phyloP scores from a whole-genome alignment of 2,329 filamentous ascomycete genomes.

The Fusarium sp. region DNA sequence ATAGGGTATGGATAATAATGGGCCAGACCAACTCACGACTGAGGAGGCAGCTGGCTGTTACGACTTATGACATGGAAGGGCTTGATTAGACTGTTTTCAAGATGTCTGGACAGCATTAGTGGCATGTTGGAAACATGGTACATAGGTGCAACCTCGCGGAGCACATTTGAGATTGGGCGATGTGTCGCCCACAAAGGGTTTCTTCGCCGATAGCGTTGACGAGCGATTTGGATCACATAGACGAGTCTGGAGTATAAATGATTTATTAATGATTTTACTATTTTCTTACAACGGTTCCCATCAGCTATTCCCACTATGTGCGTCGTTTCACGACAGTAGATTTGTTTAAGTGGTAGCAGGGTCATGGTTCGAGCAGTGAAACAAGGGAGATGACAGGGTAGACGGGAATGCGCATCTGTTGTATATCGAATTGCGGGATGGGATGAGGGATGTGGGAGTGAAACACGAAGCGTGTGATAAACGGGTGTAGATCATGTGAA shows the following conservation, averaged over 20 bases:
- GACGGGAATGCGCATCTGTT: slow-evolving; percentile 19
- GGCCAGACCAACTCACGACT: slow-evolving; percentile 5
- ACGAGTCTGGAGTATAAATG: slow-evolving; percentile 34
- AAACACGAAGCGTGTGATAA: slow-evolving; percentile 29
- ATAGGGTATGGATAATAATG: slow-evolving; percentile 20
- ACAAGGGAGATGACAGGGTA: slow-evolving; percentile 31
- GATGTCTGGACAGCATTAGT: slow-evolving; percentile 28
- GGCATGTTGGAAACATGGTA: slow-evolving; percentile 42
- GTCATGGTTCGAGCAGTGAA: slow-evolving; percentile 28
- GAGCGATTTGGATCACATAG: slow-evolving; percentile 42
- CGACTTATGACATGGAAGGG: slow-evolving; percentile 44
- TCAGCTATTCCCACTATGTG: not conserved
- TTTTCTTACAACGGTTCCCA: not conserved
- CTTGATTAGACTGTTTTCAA: slow-evolving; percentile 38
- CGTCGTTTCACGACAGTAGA: slow-evolving; percentile 3
- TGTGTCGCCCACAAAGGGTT: slow-evolving; percentile 12
- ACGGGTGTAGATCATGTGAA: slow-evolving; percentile 29
- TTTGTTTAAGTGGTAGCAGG: slow-evolving; percentile 23
- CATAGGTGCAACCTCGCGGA: slow-evolving; percentile 42
- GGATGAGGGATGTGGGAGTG: slow-evolving; percentile 39
- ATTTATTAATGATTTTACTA: slow-evolving; percentile 8
- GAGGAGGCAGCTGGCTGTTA: slow-evolving; percentile 33
- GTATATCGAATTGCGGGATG: slow-evolving; percentile 34
- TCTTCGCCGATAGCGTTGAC: slow-evolving; percentile 31
- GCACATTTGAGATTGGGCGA: slow-evolving; percentile 39